Percentiles rank a stretch among this genome's conserved stretches.
Evolutionary conservation across 768 basidiomycete genomes (phyloP).

Genomic region (Mycena polygramma): DNA sequence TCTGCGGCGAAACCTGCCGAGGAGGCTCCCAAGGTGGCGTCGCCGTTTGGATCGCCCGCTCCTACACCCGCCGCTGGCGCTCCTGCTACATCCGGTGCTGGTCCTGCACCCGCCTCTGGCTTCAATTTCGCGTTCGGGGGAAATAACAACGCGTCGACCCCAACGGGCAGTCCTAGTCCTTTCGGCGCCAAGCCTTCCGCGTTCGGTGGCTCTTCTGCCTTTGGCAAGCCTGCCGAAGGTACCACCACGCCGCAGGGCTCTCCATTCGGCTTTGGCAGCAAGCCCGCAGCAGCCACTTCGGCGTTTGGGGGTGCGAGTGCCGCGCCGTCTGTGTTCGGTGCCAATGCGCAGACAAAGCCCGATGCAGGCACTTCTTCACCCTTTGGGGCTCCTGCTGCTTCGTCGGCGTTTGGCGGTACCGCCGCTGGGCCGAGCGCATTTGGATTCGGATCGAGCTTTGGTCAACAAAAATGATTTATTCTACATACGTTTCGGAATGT

Average conservation of each 20-base stretch:
- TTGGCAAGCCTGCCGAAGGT: constrained; percentile 34
- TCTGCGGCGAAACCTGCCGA: constrained; percentile 25
- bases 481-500: constrained; percentile 18
- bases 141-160: constrained; percentile 37
- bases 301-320: constrained; percentile 26
- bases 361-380: constrained; percentile 36
- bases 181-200: constrained; percentile 34
- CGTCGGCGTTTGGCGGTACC: constrained; percentile 23
- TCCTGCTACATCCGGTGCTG: constrained; percentile 24
- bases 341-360: background rate
- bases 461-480: constrained; percentile 24
- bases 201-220: constrained; percentile 36
- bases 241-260: constrained; percentile 39
- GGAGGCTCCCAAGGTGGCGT: constrained; percentile 21
- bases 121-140: constrained; percentile 35
- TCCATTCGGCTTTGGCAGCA: constrained; percentile 30
- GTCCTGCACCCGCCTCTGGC: constrained; percentile 33
- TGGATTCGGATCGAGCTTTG: constrained; percentile 44
- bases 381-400: constrained; percentile 38
- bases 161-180: constrained; percentile 35
- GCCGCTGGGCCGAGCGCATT: constrained; percentile 45
- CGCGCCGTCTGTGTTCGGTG: constrained; percentile 30
- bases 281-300: constrained; percentile 31
- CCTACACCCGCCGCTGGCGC: constrained; percentile 26
- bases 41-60: constrained; percentile 14